A percentile compares a stretch with the other conserved stretches of the same genome.
Conservation (phyloP, 1,284 basidiomycete species). For the Cryptococcus depauperatus region DNA sequence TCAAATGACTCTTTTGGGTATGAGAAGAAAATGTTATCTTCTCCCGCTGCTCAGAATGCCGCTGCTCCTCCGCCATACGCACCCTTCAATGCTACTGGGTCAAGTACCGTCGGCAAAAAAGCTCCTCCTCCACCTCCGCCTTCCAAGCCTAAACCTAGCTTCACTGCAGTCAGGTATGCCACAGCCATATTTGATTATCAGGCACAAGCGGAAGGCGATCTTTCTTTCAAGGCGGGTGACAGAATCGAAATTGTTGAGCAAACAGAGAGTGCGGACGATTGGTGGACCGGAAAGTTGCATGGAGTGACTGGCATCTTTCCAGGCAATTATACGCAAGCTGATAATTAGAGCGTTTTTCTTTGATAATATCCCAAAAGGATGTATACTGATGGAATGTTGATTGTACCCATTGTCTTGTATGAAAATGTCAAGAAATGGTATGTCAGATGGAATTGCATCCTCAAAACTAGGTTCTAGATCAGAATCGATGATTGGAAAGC, state of each 20-base stretch:
- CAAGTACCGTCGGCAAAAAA: conserved; percentile 53
- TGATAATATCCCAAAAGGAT: too few relatives aligned
- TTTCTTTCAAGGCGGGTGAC: conserved; percentile 88
- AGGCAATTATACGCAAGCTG: conserved; percentile 52
- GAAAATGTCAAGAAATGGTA: too few relatives aligned
- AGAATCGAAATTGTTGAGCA: conserved; percentile 84
- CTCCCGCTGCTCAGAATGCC: conserved; percentile 40
- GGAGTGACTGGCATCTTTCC: conserved; percentile 89
- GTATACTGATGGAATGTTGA: too few relatives aligned
- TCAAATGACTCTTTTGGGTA: conserved; percentile 36
- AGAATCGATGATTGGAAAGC: too few relatives aligned
- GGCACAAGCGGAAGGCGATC: conserved; percentile 86
- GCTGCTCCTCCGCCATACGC: conserved; percentile 47
- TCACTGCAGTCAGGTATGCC: conserved; percentile 58
- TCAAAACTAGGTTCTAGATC: too few relatives aligned
- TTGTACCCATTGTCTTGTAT: too few relatives aligned
- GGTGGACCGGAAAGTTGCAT: conserved; percentile 92
- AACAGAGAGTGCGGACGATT: conserved; percentile 79
- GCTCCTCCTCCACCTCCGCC: conserved; percentile 82
- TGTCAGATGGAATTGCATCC: too few relatives aligned
- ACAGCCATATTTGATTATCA: conserved; percentile 92
- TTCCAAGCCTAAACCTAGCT: conserved; percentile 66
- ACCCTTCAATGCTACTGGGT: conserved; percentile 44
- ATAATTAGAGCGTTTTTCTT: too few relatives aligned
- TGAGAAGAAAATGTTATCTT: conserved; percentile 12